These are phyloP conservation scores for Monosporascus sp. DNA, from an alignment of 2,329 filamentous ascomycete species.

Conservation along the genomic window DNA sequence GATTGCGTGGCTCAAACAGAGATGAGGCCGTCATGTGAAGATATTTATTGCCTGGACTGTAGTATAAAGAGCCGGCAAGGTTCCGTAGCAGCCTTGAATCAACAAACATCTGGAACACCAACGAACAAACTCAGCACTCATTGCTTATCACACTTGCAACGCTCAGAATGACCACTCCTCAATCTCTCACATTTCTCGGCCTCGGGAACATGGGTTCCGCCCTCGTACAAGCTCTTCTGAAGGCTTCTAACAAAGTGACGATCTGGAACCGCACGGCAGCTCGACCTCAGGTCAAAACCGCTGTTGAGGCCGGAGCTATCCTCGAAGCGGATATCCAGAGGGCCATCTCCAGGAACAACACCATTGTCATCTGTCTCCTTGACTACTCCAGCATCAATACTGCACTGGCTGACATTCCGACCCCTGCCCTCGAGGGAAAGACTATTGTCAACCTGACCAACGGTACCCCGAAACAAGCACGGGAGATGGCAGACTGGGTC, in stretches of 20 bases:
- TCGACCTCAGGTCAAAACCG: not conserved
- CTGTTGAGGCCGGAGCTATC: not conserved
- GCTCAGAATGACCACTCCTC: too few relatives aligned
- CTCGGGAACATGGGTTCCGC: conserved; percentile 7
- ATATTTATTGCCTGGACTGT: too few relatives aligned
- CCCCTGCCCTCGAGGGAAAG: conserved; percentile 12
- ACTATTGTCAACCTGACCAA: conserved; percentile 26
- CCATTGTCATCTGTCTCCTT: conserved; percentile 20
- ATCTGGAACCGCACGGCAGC: conserved; percentile 5
- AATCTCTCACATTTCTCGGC: conserved; percentile 1
- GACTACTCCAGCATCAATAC: conserved; percentile 18
- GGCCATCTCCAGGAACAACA: conserved; percentile 11
- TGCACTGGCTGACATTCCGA: conserved; percentile 1
- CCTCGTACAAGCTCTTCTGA: conserved; percentile 1
- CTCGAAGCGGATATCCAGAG: conserved; percentile 7
- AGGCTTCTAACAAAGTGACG: conserved; percentile 1
- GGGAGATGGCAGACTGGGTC: conserved; percentile 11
- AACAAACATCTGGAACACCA: too few relatives aligned
- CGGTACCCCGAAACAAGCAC: conserved; percentile 18
- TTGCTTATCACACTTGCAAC: too few relatives aligned
- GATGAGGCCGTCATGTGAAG: too few relatives aligned
- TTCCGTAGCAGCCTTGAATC: too few relatives aligned
- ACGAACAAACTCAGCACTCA: too few relatives aligned
- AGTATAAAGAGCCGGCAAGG: too few relatives aligned
- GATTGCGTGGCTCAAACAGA: too few relatives aligned